phyloP scores from a whole-genome alignment of 2,329 filamentous ascomycete genomes.

The Fonsecaea multimorphosa region DNA sequence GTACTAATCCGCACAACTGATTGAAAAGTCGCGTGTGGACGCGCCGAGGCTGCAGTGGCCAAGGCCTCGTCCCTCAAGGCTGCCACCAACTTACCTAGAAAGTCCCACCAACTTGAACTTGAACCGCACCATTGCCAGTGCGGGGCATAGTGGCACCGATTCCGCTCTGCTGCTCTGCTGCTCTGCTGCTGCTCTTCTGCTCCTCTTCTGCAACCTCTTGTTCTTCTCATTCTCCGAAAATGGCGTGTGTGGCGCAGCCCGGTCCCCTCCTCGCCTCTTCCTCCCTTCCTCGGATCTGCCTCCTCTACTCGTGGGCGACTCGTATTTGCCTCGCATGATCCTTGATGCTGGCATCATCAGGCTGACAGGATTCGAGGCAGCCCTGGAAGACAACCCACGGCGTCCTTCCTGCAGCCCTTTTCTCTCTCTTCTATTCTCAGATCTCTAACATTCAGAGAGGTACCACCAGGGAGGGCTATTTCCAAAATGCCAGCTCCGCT shows the following conservation, averaged over 20 bases:
- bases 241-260: conserved; percentile 28
- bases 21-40: conserved; percentile 5
- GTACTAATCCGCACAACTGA: neutral
- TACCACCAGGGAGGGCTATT: neutral
- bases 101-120: neutral
- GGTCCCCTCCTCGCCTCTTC: neutral
- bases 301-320: too few species aligned
- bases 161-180: too few species aligned
- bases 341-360: conserved; percentile 16
- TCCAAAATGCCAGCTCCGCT: conserved; percentile 54
- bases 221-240: neutral
- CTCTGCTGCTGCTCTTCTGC: conserved; percentile 1
- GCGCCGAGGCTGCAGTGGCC: conserved; percentile 1
- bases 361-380: conserved; percentile 26
- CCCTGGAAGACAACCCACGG: conserved; percentile 10
- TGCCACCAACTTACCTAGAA: too few species aligned
- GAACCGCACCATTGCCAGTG: too few species aligned
- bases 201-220: conserved; percentile 3
- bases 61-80: too few species aligned
- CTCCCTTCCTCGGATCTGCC: neutral
- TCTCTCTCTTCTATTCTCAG: conserved; percentile 2
- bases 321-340: conserved; percentile 8
- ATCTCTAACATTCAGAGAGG: neutral
- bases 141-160: conserved; percentile 10
- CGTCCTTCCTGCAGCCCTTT: neutral